These are phyloP conservation scores for Neophaeococcomyces mojaviensis DNA, from an alignment of 2,329 filamentous ascomycete species.

Conservation along the genomic window DNA sequence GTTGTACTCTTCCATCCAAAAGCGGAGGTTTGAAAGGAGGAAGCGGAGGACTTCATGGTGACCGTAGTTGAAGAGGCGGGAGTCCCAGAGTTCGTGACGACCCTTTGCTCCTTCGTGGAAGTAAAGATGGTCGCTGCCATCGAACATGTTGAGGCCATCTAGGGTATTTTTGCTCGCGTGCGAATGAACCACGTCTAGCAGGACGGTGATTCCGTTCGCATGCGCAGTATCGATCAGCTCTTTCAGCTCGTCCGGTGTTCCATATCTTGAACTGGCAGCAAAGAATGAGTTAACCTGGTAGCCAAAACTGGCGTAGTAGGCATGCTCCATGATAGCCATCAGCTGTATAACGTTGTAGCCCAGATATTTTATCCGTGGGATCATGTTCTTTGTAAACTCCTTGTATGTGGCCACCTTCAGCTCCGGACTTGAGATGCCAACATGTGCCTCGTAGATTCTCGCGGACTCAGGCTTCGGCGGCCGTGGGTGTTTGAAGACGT, in stretches of 20 bases:
- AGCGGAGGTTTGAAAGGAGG: constrained; percentile 85
- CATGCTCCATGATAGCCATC: constrained; percentile 99
- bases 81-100: constrained; percentile 90
- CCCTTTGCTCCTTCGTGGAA: constrained; percentile 85
- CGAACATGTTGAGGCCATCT: constrained; percentile 92
- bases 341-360: constrained; percentile 97
- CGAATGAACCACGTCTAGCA: constrained; percentile 94
- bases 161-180: constrained; percentile 96
- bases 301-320: constrained; percentile 97
- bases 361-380: constrained; percentile 79
- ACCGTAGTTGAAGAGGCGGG: constrained; percentile 93
- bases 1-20: constrained; percentile 98
- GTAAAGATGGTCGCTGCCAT: constrained; percentile 89
- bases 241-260: constrained; percentile 87
- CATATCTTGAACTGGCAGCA: constrained; percentile 91
- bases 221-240: constrained; percentile 95
- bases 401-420: constrained; percentile 88
- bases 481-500: constrained; percentile 73
- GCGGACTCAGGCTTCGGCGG: constrained; percentile 77
- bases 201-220: constrained; percentile 77
- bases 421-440: constrained; percentile 91
- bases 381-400: constrained; percentile 87
- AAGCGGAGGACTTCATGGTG: constrained; percentile 93
- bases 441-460: constrained; percentile 98
- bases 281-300: constrained; percentile 99